These are phyloP conservation scores for Saturnispora sanitii DNA, from an alignment of 805 yeast species.

Conservation along the genomic window DNA sequence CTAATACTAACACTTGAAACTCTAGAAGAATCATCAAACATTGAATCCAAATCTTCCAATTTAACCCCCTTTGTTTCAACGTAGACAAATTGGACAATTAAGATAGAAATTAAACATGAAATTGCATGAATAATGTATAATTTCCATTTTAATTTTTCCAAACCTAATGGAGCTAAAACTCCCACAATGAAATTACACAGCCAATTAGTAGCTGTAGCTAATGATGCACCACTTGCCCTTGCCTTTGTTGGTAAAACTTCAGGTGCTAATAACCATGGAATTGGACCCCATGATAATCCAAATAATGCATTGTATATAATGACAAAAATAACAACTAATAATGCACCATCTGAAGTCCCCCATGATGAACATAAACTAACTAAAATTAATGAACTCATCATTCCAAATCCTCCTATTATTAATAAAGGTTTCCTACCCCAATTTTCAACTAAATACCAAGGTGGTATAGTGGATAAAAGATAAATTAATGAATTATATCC, in stretches of 20 bases:
- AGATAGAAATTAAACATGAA: constrained; percentile 63
- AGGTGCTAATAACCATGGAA: constrained; percentile 76
- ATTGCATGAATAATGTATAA: constrained; percentile 74
- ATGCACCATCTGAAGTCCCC: constrained; percentile 4
- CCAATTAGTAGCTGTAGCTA: constrained; percentile 92
- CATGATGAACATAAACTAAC: constrained; percentile 49
- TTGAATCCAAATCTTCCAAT: constrained; percentile 84
- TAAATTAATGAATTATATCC: constrained; percentile 64
- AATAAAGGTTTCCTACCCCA: constrained; percentile 91
- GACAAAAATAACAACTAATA: constrained; percentile 59
- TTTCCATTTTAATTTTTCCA: constrained; percentile 68
- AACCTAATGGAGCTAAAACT: constrained; percentile 78
- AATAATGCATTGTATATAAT: constrained; percentile 73
- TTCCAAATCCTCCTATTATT: constrained; percentile 65
- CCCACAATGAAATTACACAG: constrained; percentile 87
- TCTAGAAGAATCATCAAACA: constrained; percentile 58
- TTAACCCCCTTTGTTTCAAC: constrained; percentile 89
- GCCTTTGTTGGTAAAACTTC: constrained; percentile 80
- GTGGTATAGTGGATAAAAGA: constrained; percentile 58
- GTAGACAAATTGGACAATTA: constrained; percentile 61
- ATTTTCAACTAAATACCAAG: constrained; percentile 81
- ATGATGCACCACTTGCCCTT: constrained; percentile 82
- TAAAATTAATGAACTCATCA: constrained; percentile 60
- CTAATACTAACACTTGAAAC: constrained; percentile 13
- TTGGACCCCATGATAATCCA: constrained; percentile 91